Conservation (phyloP, 148 eudicot species). For the Spergularia bocconei region DNA sequence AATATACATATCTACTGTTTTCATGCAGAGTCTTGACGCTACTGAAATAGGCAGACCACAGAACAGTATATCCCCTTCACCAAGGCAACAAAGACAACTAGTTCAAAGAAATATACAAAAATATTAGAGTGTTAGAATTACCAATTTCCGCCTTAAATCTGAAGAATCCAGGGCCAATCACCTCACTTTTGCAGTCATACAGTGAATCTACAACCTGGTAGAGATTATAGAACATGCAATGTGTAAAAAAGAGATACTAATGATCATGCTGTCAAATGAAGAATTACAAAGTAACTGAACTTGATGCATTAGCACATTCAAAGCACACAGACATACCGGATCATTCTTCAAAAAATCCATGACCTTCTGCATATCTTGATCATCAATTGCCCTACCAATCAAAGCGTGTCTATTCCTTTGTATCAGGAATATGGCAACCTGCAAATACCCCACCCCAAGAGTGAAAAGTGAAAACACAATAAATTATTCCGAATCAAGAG, state of each 20-base stretch:
- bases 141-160: slow-evolving; percentile 99
- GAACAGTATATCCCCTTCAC: neutral
- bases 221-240: slow-evolving; percentile 3
- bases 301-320: neutral
- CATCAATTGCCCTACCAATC: slow-evolving; percentile 97
- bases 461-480: slow-evolving; percentile 3
- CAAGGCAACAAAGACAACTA: neutral
- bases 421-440: slow-evolving; percentile 96
- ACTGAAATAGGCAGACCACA: neutral
- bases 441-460: slow-evolving; percentile 22
- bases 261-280: neutral
- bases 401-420: slow-evolving; percentile 97
- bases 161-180: slow-evolving; percentile 97
- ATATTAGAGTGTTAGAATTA: slow-evolving; percentile 19
- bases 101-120: slow-evolving; percentile 1
- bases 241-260: neutral
- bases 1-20: no score
- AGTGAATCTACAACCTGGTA: slow-evolving; percentile 86
- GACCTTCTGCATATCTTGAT: slow-evolving; percentile 82
- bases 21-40: no score
- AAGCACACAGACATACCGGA: slow-evolving; percentile 50
- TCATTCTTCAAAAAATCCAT: slow-evolving; percentile 83
- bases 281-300: slow-evolving; percentile 8
- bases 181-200: slow-evolving; percentile 99
- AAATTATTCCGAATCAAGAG: neutral